Base-by-base conservation (phyloP, 306 rosid species). In the Medicago arabica region DNA sequence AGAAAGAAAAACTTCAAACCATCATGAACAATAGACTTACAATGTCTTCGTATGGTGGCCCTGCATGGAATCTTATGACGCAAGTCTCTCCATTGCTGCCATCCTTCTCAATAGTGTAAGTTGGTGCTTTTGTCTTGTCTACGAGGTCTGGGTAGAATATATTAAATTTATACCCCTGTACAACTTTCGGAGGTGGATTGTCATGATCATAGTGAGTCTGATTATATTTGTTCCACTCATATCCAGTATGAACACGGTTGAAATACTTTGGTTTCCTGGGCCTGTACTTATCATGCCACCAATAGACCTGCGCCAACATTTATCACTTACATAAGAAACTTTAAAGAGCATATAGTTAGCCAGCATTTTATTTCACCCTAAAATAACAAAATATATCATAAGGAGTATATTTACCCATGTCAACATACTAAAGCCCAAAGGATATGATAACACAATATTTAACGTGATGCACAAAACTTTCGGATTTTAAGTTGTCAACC, bases 171-270 rank as follows among this genome's bases (percentile, higher is more conserved):
- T 95, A 92, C 28, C 98, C 98, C 77, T 92, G 98, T 41, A 95
- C 98, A 67, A 87, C 87, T 87, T 92, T 95, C 4, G 98, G 97
- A 49, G 98, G 98, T 59, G 97, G 98, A 67, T 95, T 95, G 85
- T 95, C 98, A 19, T 95, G 98, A 80, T 95, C 98, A 40, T 92
- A 95, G 83, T 95, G 98, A 81, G 98, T 95, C 82, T 92, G 98
- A 58, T 92, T 95, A 84, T 95, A 95, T 67, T 95, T 95, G 86
- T 95, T 95, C 97, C 98, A 95, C 82, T 95, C 98, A 8, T 92
- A 95, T 62, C 97, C 98, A 1, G 97, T 95, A 80, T 92, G 97
- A 78, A 95, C 97, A 17, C 97, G 95, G 76, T 92, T 95, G 89
- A 95, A 95, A 78, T 95, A 95, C 80, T 90, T 95, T 0, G 97